Evolutionary conservation across 331 rosid species (phyloP), one percentile per base, ranked within the genome.

Genomic region (Acacia concinna): DNA sequence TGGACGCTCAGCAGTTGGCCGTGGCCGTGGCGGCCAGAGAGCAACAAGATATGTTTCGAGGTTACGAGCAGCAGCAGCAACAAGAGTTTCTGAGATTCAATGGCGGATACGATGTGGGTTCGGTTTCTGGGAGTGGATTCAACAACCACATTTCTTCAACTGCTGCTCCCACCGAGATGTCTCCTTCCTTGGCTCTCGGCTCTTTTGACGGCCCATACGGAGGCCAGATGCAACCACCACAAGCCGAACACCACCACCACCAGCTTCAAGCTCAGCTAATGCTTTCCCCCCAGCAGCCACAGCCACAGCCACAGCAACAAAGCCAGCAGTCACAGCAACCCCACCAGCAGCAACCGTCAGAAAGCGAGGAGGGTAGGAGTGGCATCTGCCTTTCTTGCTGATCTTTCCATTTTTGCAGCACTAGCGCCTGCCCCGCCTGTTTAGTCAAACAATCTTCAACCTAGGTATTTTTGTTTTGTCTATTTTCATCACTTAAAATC

Each of bases 1-100:
- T 83, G 15, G 97, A 92, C 44, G 91, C 90, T 1, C 97, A 94
- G 54, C 98, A 94, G 18, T 25, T 92, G 74, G 97, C 91, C 0
- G 92, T 82, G 0, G 93, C 88, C 1, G 81, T 57, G 59, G 92
- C 88, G 0, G 94, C 86, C 0, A 88, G 95, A 51, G 98, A 91
- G 56, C 97, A 87, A 41, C 97, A 91, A 6, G 93, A 90, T 54
- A 76, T 92, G 85, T 79, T 85, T 9, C 72, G 92, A 40, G 82
- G 81, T 21, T 87, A 76, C 10, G 97, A 94, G 25, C 87, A 85
- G 18, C 86, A 84, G 15, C 85, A 84, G 2, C 88, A 82, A 20
- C 73, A 84, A 34, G 91, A 92, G 51, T 84, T 87, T 51, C 49
- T 83, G 52, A 81, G 93, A 71, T 90, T 87, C 59, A 86, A 79